These are phyloP conservation scores for Metschnikowia arizonensis DNA, from an alignment of 805 yeast species.

Conservation along the genomic window DNA sequence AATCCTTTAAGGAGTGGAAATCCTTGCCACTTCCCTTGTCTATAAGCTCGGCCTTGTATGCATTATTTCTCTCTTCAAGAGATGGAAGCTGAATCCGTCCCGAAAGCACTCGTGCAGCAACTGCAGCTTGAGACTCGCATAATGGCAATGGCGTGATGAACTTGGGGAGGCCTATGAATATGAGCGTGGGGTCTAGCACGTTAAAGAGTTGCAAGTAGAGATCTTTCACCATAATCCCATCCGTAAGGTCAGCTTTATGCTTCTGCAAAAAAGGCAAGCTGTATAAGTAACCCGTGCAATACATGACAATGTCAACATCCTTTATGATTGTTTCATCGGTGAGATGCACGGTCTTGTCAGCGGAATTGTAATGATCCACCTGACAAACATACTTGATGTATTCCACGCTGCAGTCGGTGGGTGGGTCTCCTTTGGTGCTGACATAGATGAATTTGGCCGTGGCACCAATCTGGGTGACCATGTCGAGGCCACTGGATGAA, in stretches of 20 bases:
- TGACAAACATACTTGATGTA: constrained; percentile 10
- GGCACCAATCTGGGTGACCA: constrained; percentile 56
- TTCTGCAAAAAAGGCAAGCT: constrained; percentile 16
- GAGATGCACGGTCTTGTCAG: constrained; percentile 8
- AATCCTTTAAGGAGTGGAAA: constrained; percentile 19
- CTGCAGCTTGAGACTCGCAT: constrained; percentile 18
- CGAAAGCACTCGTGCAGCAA: constrained; percentile 17
- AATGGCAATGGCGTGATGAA: constrained; percentile 18
- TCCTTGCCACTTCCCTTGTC: constrained; percentile 13
- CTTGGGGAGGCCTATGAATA: constrained; percentile 16
- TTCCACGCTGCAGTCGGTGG: constrained; percentile 8
- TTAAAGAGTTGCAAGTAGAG: constrained; percentile 17
- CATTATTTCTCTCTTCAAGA: constrained; percentile 5
- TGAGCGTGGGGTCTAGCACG: constrained; percentile 17
- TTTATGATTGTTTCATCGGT: constrained; percentile 9
- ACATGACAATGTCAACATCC: constrained; percentile 15
- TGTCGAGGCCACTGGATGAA: constrained; percentile 73
- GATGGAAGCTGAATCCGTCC: constrained; percentile 15
- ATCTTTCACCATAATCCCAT: constrained; percentile 13
- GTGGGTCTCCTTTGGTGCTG: constrained; percentile 12
- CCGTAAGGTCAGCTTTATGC: constrained; percentile 11
- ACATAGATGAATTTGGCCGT: constrained; percentile 17
- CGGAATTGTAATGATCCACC: constrained; percentile 11
- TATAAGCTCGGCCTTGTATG: constrained; percentile 11
- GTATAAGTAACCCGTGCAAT: constrained; percentile 20